A percentile compares a stretch with the other conserved stretches of the same genome.
Conservation (phyloP, 345 rosid genomes). For the Eutrema japonicum region DNA sequence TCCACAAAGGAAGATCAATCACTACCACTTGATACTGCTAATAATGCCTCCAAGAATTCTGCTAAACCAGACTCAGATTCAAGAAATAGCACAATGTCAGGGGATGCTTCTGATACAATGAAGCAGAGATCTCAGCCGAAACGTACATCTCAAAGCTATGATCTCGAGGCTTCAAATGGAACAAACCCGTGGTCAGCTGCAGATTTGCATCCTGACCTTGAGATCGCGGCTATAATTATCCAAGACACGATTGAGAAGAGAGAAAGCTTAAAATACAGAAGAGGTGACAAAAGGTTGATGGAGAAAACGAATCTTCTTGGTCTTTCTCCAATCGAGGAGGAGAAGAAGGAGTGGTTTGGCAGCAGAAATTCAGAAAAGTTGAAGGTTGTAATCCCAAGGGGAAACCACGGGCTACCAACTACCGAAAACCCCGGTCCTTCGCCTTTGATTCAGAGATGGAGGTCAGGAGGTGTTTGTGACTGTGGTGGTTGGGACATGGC, state of each 20-base stretch:
- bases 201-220: slow-evolving; percentile 66
- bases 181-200: slow-evolving; percentile 53
- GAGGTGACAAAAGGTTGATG: slow-evolving; percentile 45
- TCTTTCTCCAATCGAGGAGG: slow-evolving; percentile 49
- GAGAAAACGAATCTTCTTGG: slow-evolving; percentile 48
- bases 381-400: slow-evolving; percentile 75
- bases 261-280: slow-evolving; percentile 67
- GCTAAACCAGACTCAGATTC: slow-evolving; percentile 45
- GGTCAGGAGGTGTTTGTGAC: slow-evolving; percentile 93
- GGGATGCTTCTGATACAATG: slow-evolving; percentile 42
- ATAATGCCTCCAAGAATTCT: slow-evolving; percentile 34
- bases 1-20: slow-evolving; percentile 38
- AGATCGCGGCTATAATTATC: slow-evolving; percentile 72
- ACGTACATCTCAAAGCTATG: slow-evolving; percentile 41
- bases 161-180: slow-evolving; percentile 51
- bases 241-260: slow-evolving; percentile 72
- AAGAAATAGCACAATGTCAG: slow-evolving; percentile 41
- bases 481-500: slow-evolving; percentile 99
- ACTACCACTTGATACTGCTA: slow-evolving; percentile 40
- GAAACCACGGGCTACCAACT: slow-evolving; percentile 78
- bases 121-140: slow-evolving; percentile 47
- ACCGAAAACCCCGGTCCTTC: slow-evolving; percentile 61
- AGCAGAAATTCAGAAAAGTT: slow-evolving; percentile 43
- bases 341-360: slow-evolving; percentile 37
- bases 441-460: slow-evolving; percentile 86